A percentile compares a stretch with the other conserved stretches of the same genome.
phyloP scores from a whole-genome alignment of 169 alveolate species.

The Plasmodium relictum region DNA sequence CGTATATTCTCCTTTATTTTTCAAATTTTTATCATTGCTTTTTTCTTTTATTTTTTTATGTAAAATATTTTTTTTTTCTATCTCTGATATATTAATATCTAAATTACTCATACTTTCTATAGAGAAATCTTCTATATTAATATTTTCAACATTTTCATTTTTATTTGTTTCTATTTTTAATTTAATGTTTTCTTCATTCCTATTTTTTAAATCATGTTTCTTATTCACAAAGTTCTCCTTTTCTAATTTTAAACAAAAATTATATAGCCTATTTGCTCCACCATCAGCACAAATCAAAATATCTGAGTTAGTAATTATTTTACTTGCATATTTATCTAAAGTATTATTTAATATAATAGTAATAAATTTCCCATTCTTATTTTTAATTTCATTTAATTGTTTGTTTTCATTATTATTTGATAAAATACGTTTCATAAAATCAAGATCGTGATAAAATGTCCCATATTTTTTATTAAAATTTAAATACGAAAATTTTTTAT shows the following conservation, averaged over 20 bases:
- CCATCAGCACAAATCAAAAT: conserved; percentile 77
- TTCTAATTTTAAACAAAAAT: conserved; percentile 13
- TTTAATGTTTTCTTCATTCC: not conserved
- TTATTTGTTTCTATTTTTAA: not conserved
- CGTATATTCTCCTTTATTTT: not conserved
- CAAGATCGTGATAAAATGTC: conserved; percentile 39
- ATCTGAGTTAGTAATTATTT: conserved; percentile 54
- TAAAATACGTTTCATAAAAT: conserved; percentile 69
- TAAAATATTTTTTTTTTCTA: not conserved
- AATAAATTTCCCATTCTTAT: conserved; percentile 5
- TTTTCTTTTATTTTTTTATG: not conserved
- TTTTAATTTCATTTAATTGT: not conserved
- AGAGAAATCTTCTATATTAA: no score
- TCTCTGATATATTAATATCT: not conserved
- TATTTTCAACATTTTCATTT: not conserved
- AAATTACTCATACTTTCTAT: not conserved
- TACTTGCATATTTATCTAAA: conserved; percentile 12
- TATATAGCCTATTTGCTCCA: conserved; percentile 67
- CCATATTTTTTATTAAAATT: not conserved
- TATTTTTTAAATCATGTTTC: not conserved
- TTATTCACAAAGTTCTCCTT: conserved; percentile 5
- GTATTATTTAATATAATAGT: conserved; percentile 60
- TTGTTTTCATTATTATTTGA: conserved; percentile 29
- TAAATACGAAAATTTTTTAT: not conserved
- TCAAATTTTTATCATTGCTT: conserved; percentile 1